These are phyloP conservation scores for Penicillium sp. DNA, from an alignment of 2,329 filamentous ascomycete species.

Conservation along the genomic window DNA sequence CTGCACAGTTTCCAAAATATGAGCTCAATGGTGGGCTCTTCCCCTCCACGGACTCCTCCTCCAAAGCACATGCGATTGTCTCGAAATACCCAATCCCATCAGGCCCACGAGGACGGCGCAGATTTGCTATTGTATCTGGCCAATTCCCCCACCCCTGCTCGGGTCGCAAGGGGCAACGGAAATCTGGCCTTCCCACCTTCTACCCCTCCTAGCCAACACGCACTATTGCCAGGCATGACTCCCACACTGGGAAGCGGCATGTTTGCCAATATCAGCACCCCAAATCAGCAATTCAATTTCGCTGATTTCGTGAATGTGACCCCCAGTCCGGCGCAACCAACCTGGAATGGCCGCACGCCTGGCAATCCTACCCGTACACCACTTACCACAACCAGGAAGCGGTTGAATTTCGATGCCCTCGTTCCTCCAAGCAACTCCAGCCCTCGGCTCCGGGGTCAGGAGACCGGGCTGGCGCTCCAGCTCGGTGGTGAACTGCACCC, in stretches of 20 bases:
- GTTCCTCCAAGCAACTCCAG: conserved; percentile 54
- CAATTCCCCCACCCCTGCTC: conserved; percentile 84
- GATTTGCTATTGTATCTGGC: conserved; percentile 81
- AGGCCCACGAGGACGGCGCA: conserved; percentile 73
- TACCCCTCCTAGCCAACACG: conserved; percentile 70
- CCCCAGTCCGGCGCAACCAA: conserved; percentile 85
- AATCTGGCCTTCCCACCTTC: conserved; percentile 61
- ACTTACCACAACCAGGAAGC: conserved; percentile 64
- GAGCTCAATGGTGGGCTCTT: conserved; percentile 64
- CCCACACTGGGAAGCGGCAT: conserved; percentile 65
- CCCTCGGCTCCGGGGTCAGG: conserved; percentile 43
- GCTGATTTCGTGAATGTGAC: conserved; percentile 97
- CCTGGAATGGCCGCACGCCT: conserved; percentile 65
- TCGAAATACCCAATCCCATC: conserved; percentile 51
- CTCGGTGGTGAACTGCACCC: conserved; percentile 63
- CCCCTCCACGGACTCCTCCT: conserved; percentile 79
- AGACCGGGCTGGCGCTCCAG: conserved; percentile 61
- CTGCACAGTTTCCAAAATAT: conserved; percentile 44
- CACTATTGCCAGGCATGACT: conserved; percentile 51
- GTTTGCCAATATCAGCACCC: conserved; percentile 73
- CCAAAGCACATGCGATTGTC: conserved; percentile 55
- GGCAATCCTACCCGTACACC: conserved; percentile 64
- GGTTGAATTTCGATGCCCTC: conserved; percentile 80
- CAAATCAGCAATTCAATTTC: conserved; percentile 85
- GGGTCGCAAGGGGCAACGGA: conserved; percentile 49